phyloP scores from a whole-genome alignment of 768 basidiomycete species.

The Mycena vulgaris region DNA sequence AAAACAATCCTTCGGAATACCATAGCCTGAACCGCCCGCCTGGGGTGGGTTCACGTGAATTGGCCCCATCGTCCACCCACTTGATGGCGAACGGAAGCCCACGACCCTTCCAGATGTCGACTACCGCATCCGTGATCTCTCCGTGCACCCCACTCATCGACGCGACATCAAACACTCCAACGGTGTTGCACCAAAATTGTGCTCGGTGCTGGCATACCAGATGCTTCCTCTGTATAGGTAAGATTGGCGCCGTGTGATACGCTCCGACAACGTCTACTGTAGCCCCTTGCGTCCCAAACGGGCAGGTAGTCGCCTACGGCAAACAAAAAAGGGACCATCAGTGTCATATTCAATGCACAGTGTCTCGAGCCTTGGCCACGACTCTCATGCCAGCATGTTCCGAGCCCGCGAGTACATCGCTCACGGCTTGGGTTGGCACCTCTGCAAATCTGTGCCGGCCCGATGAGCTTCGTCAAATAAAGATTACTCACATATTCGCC shows the following conservation, averaged over 20 bases:
- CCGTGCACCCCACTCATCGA: conserved; percentile 15
- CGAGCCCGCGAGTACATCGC: no score
- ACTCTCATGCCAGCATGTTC: no score
- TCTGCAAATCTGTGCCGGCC: no score
- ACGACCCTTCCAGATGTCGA: conserved; percentile 9
- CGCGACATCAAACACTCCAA: not conserved
- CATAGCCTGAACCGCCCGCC: not conserved
- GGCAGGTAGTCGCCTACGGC: conserved; percentile 3
- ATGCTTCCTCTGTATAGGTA: not conserved
- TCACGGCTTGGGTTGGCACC: no score
- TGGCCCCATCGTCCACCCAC: conserved; percentile 12
- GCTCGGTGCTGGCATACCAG: no score
- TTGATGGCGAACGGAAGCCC: conserved; percentile 8
- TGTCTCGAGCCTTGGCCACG: not conserved
- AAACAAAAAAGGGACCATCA: conserved; percentile 6
- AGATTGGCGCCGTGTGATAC: conserved; percentile 3
- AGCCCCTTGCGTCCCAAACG: conserved; percentile 4
- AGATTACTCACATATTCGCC: conserved; percentile 23
- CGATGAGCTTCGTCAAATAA: not conserved
- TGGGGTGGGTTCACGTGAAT: not conserved
- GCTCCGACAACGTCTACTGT: conserved; percentile 9
- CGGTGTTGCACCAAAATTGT: no score
- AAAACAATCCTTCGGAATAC: conserved; percentile 3
- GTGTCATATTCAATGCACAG: conserved; percentile 16
- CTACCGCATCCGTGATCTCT: conserved; percentile 8